A percentile compares a stretch with the other conserved stretches of the same genome.
phyloP scores from a whole-genome alignment of 495 filamentous ascomycete genomes.

The Hypoxylon trugodes region DNA sequence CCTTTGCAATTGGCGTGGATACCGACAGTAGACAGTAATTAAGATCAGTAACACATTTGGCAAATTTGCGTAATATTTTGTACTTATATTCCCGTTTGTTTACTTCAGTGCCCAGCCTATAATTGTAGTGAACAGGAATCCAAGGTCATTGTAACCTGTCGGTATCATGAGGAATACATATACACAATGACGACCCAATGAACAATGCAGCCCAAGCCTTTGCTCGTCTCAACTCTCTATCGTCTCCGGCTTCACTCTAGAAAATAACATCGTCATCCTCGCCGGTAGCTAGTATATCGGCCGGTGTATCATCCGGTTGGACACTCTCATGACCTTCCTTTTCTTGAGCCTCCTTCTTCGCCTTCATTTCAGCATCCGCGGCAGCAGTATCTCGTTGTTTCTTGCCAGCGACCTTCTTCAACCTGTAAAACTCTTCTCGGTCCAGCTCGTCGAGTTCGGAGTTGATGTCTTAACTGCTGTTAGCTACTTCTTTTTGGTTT shows the following conservation, averaged over 20 bases:
- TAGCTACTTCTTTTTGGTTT: background rate
- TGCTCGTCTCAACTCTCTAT: background rate
- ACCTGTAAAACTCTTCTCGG: conserved; percentile 95
- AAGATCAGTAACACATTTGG: background rate
- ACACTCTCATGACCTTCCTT: conserved; percentile 52
- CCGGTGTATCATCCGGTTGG: conserved; percentile 55
- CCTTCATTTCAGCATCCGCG: conserved; percentile 75
- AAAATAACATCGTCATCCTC: conserved; percentile 98
- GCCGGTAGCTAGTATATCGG: conserved; percentile 81
- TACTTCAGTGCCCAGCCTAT: background rate
- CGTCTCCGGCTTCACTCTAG: conserved; percentile 52
- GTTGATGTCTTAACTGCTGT: conserved; percentile 79
- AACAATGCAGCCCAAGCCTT: background rate
- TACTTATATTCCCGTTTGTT: background rate
- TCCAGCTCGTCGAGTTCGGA: conserved; percentile 98
- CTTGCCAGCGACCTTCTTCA: conserved; percentile 98
- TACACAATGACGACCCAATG: conserved; percentile 21
- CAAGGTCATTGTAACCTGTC: conserved; percentile 26
- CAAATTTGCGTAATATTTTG: background rate
- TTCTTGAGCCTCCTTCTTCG: conserved; percentile 58
- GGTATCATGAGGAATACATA: conserved; percentile 36
- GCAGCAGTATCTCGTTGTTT: conserved; percentile 85
- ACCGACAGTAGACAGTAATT: background rate
- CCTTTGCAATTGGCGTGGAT: conserved; percentile 8
- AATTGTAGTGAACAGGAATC: conserved; percentile 3